Evolutionary conservation across 2,329 filamentous ascomycete species (phyloP), one percentile per base, ranked within the genome.

Genomic region (Aspergillus intermedius): DNA sequence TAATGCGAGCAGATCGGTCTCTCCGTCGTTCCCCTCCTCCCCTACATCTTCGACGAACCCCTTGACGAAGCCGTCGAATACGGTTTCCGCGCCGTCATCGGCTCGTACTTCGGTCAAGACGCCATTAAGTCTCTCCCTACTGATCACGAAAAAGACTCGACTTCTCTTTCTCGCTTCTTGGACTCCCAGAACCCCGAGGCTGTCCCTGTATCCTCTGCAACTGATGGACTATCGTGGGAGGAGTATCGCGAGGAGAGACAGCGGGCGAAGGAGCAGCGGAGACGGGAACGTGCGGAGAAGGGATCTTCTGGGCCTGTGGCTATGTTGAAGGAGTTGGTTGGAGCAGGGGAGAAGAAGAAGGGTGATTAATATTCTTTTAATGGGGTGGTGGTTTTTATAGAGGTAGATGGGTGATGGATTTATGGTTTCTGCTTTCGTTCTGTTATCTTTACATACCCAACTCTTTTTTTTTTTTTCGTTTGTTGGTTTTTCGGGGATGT

Each of bases 11-110:
- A 82, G 79, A 74, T 85, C 47, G 82, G 82, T 60, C 73, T 90
- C 30, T 73, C 83, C 0, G 77, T 88, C 7, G 90, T 96, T 7
- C 91, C 91, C 0, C 87, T 91, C 67, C 69, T 96, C 49, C 91
- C 91, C 0, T 83, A 78, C 50, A 71, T 95, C 48, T 96, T 96
- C 59, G 91, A 98, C 62, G 80, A 95, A 67, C 91, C 93, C 0
- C 89, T 98, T 5, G 93, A 97, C 71, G 80, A 89, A 54, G 89
- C 87, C 0, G 88, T 95, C 0, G 91, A 97, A 63, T 96, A 86
- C 86, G 68, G 79, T 2, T 97, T 97, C 73, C 87, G 95, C 61
- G 87, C 84, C 59, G 87, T 79, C 0, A 93, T 96, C 63, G 79
- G 83, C 63, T 66, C 79, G 1, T 79, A 89, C 49, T 90, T 88